Evolutionary conservation across 805 yeast genomes (phyloP), one percentile per base, ranked within the genome.

Genomic region (Grigorovia humatica): DNA sequence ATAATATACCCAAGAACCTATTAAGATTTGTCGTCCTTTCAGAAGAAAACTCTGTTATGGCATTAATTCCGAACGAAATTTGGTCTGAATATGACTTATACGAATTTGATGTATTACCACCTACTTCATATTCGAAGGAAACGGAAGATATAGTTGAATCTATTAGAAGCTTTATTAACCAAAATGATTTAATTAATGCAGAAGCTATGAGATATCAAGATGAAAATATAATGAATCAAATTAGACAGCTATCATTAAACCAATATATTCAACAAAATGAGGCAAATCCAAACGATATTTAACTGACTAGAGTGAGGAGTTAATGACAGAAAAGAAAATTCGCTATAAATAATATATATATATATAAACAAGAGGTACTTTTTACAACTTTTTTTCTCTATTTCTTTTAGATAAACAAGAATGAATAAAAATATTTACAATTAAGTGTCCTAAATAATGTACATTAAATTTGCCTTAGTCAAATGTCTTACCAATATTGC

Each of bases 21-120:
- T 58, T 85, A 12, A 73, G 95, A 52, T 83, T 84, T 65, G 83
- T 81, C 2, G 74, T 85, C 35, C 66, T 85, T 44, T 82, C 89
- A 0, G 86, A 85, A 17, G 93, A 85, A 63, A 80, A 79, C 23
- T 75, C 79, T 44, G 75, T 83, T 1, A 80, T 85, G 85, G 86
- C 87, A 1, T 77, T 78, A 56, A 72, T 85, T 23, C 95, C 95
- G 0, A 60, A 73, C 27, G 58, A 66, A 2, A 73, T 83, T 23
- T 85, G 88, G 85, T 74, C 76, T 1, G 63, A 76, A 27, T 74
- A 81, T 51, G 83, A 83, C 51, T 74, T 81, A 15, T 80, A 71
- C 60, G 95, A 85, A 57, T 85, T 77, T 61, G 95, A 85, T 64
- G 76, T 83, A 2, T 63, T 85, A 20, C 90, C 95, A 1, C 93